phyloP scores from a whole-genome alignment of 2,329 filamentous ascomycete species.

The Neocatenulostroma microsporum region DNA sequence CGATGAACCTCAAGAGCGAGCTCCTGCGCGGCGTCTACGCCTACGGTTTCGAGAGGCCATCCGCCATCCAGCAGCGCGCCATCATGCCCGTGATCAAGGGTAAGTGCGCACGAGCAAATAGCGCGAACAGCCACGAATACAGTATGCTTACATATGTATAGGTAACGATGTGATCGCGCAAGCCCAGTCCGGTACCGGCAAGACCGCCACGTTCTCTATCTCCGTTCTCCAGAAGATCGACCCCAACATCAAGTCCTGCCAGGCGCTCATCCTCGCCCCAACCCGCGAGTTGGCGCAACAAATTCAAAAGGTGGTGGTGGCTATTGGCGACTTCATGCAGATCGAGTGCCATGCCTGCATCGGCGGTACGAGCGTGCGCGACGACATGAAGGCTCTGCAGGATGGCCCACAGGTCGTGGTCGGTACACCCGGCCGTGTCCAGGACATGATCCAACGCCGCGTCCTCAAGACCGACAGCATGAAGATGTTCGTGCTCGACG shows the following conservation, averaged over 20 bases:
- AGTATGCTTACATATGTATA: conserved; percentile 33
- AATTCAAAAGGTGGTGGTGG: conserved; percentile 98
- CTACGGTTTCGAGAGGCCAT: conserved; percentile 99
- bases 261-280: conserved; percentile 95
- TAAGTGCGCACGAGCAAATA: conserved; percentile 41
- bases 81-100: conserved; percentile 99
- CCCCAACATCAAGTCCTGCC: conserved; percentile 86
- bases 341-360: conserved; percentile 99
- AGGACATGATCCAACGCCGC: conserved; percentile 98
- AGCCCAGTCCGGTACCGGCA: conserved; percentile 98
- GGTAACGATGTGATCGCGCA: conserved; percentile 98
- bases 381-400: conserved; percentile 96
- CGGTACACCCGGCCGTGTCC: conserved; percentile 95
- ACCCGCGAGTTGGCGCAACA: conserved; percentile 98
- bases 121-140: not conserved
- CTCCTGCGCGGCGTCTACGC: conserved; percentile 98
- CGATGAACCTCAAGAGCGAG: conserved; percentile 95
- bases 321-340: conserved; percentile 99
- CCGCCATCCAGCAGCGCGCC: conserved; percentile 98
- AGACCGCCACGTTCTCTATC: conserved; percentile 99
- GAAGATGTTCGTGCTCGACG: conserved; percentile 99
- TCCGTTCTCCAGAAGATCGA: conserved; percentile 99
- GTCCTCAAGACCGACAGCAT: conserved; percentile 95
- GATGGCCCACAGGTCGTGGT: conserved; percentile 96
- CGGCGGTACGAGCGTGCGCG: conserved; percentile 93